These are phyloP conservation scores for Diutina ranongensis DNA, from an alignment of 1,139 yeast species.

Conservation along the genomic window DNA sequence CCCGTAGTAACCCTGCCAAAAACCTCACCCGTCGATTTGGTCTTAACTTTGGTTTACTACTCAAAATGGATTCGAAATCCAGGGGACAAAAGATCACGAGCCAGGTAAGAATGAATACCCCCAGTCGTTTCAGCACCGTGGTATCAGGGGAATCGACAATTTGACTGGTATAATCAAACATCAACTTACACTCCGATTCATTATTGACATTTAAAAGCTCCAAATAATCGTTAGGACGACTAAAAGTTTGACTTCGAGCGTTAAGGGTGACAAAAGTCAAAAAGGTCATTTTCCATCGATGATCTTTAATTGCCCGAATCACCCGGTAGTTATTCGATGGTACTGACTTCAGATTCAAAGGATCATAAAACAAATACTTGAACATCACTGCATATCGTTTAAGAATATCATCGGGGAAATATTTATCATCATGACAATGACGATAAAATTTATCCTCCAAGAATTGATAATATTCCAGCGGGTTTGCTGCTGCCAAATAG, in stretches of 20 bases:
- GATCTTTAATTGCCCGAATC: slow-evolving; percentile 32
- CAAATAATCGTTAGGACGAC: background rate
- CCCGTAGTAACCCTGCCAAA: slow-evolving; percentile 22
- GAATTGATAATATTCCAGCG: slow-evolving; percentile 34
- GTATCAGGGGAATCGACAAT: background rate
- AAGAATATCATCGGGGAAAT: slow-evolving; percentile 14
- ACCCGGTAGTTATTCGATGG: slow-evolving; percentile 28
- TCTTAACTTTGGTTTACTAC: slow-evolving; percentile 22
- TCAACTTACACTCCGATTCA: background rate
- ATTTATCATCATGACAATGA: slow-evolving; percentile 26
- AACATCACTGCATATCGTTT: slow-evolving; percentile 39
- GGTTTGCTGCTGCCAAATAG: slow-evolving; percentile 46
- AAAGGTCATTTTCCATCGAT: slow-evolving; percentile 43
- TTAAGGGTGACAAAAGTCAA: slow-evolving; percentile 28
- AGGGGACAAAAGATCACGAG: slow-evolving; percentile 22
- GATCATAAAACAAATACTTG: slow-evolving; percentile 36
- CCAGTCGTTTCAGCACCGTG: background rate
- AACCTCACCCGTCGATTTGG: slow-evolving; percentile 25
- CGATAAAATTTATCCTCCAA: slow-evolving; percentile 25
- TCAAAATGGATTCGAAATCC: slow-evolving; percentile 24
- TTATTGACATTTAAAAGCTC: background rate
- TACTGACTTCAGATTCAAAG: slow-evolving; percentile 19
- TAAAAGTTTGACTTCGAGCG: background rate
- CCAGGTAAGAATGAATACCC: slow-evolving; percentile 17
- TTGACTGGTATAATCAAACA: background rate